phyloP scores from a whole-genome alignment of 306 rosid genomes.

The Dryas alaskensis region DNA sequence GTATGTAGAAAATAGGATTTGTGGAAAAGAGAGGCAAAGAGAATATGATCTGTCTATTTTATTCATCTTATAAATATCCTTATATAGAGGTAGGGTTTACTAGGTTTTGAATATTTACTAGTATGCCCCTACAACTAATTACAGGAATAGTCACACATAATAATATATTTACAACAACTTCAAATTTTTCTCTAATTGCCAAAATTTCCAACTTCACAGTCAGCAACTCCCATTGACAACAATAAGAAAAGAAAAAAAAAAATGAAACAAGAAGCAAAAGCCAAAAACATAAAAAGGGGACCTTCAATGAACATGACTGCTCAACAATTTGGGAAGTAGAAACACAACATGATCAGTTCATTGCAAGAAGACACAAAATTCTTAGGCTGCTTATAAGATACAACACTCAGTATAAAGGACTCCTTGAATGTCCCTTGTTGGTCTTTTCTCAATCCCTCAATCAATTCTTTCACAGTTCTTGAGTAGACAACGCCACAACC shows the following conservation, averaged over 20 bases:
- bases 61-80: no score
- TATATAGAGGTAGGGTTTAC: no score
- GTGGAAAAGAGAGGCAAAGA: no score
- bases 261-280: neutral
- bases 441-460: neutral
- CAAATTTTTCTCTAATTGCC: neutral
- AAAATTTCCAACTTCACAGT: neutral
- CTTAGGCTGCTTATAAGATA: neutral
- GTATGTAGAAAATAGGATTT: no score
- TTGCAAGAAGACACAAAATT: neutral
- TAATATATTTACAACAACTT: no score
- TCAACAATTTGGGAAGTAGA: slow-evolving; percentile 10
- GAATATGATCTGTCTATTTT: no score
- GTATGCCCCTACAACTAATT: no score
- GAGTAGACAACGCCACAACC: neutral
- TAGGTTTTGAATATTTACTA: no score
- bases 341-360: neutral
- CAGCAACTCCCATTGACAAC: neutral
- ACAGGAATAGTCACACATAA: no score
- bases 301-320: neutral
- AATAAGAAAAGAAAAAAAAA: neutral
- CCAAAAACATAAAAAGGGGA: neutral
- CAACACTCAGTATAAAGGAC: neutral
- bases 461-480: neutral
- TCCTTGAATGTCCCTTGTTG: neutral